Evolutionary conservation across 2,329 filamentous ascomycete genomes (phyloP).

Genomic region (Fonsecaea erecta): DNA sequence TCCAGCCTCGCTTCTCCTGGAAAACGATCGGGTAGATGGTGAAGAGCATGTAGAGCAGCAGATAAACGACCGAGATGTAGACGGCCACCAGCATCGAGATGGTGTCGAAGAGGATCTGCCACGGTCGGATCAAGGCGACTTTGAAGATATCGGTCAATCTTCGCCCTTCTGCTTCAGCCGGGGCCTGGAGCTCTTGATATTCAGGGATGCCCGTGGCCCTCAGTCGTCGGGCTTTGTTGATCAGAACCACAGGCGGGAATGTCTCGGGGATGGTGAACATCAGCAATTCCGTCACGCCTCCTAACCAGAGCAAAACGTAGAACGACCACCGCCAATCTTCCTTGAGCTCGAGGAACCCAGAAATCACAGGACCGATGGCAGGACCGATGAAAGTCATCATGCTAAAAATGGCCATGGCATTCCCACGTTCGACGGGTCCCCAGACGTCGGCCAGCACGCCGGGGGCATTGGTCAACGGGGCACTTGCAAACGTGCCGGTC

Average conservation of each 20-base stretch:
- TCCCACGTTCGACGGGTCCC: conserved; percentile 57
- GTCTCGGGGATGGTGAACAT: conserved; percentile 67
- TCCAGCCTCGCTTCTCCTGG: conserved; percentile 52
- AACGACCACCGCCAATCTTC: conserved; percentile 54
- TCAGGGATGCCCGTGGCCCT: conserved; percentile 55
- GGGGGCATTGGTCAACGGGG: conserved; percentile 49
- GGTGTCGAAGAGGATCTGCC: conserved; percentile 56
- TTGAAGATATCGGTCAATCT: conserved; percentile 55
- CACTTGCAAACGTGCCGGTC: conserved; percentile 60
- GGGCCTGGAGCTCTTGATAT: conserved; percentile 58
- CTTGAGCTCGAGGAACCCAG: conserved; percentile 62
- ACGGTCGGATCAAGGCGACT: conserved; percentile 56
- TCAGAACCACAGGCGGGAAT: conserved; percentile 56
- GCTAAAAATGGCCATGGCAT: conserved; percentile 60
- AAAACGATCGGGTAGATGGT: conserved; percentile 61
- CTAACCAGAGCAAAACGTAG: conserved; percentile 51
- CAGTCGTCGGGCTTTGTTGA: conserved; percentile 60
- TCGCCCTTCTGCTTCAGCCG: conserved; percentile 54
- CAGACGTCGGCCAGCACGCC: conserved; percentile 62
- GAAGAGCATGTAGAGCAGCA: conserved; percentile 63
- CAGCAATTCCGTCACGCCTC: conserved; percentile 44
- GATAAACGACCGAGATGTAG: conserved; percentile 58
- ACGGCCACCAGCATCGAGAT: conserved; percentile 53
- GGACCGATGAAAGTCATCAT: conserved; percentile 61
- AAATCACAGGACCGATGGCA: conserved; percentile 59